phyloP scores from a whole-genome alignment of 1,139 yeast species.

The Zygosaccharomyces pseudobailii region DNA sequence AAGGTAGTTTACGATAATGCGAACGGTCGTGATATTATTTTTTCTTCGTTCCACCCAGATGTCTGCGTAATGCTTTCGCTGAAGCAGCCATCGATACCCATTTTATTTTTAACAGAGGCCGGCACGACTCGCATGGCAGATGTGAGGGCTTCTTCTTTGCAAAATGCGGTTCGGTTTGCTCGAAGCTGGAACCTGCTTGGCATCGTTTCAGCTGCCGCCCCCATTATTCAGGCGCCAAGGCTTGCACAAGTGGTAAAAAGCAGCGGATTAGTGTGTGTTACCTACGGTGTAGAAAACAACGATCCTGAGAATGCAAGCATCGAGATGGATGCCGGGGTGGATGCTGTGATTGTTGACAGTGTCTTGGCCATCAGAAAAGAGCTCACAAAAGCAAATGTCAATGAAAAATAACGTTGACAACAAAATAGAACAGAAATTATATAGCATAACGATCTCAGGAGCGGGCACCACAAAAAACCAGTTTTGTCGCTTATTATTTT shows the following conservation, averaged over 20 bases:
- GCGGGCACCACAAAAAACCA: neutral
- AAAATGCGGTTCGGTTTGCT: constrained; percentile 87
- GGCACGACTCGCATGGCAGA: constrained; percentile 86
- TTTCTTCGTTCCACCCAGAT: constrained; percentile 94
- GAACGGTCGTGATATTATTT: constrained; percentile 77
- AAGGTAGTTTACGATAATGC: constrained; percentile 74
- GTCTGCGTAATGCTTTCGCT: constrained; percentile 77
- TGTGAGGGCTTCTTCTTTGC: constrained; percentile 79
- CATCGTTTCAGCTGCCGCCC: constrained; percentile 83
- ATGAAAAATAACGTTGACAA: neutral
- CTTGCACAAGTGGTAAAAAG: constrained; percentile 85
- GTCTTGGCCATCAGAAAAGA: constrained; percentile 91
- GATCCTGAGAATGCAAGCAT: constrained; percentile 78
- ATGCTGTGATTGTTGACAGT: constrained; percentile 94
- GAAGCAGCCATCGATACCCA: constrained; percentile 91
- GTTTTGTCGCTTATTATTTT: no score
- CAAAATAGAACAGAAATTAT: no score
- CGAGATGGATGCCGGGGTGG: constrained; percentile 93
- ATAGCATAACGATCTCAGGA: neutral
- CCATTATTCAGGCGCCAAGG: constrained; percentile 82
- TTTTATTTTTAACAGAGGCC: constrained; percentile 81
- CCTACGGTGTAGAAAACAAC: constrained; percentile 83
- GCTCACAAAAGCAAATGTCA: constrained; percentile 36
- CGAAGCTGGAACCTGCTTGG: constrained; percentile 91
- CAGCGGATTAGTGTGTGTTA: constrained; percentile 87